phyloP scores from a whole-genome alignment of 371 early-diverging fungal species.

The Saksenaea oblongispora region DNA sequence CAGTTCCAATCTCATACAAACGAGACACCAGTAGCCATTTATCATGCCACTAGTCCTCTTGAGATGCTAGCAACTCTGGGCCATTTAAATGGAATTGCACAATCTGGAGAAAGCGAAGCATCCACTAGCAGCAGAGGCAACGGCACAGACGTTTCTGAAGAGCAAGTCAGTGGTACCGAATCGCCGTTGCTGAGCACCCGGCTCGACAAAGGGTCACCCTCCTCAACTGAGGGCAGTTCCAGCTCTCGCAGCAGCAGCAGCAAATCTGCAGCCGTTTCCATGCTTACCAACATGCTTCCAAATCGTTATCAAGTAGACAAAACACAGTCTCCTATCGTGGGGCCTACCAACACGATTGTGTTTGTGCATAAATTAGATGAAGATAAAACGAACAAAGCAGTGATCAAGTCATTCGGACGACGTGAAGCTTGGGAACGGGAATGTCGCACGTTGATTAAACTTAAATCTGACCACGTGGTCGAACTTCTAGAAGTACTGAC shows the following conservation, averaged over 20 bases:
- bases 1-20: not conserved
- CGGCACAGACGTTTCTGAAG: not conserved
- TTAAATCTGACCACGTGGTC: constrained; percentile 38
- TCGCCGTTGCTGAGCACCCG: not conserved
- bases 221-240: no score
- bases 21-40: constrained; percentile 8
- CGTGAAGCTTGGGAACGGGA: constrained; percentile 57
- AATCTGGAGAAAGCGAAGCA: not conserved
- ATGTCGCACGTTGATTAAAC: constrained; percentile 40
- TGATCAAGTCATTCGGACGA: constrained; percentile 46
- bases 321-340: constrained; percentile 33
- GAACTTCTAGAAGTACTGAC: constrained; percentile 50
- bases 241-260: no score
- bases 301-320: constrained; percentile 34
- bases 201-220: no score
- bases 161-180: not conserved
- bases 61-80: constrained; percentile 43
- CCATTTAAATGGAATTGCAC: not conserved
- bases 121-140: not conserved
- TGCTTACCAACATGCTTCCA: constrained; percentile 32
- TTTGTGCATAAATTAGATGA: constrained; percentile 25
- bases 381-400: not conserved
- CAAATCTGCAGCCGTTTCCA: not conserved
- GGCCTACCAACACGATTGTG: constrained; percentile 44
- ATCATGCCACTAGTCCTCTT: constrained; percentile 40